These are phyloP conservation scores for Galerina marginata DNA, from an alignment of 768 basidiomycete species.

Conservation along the genomic window DNA sequence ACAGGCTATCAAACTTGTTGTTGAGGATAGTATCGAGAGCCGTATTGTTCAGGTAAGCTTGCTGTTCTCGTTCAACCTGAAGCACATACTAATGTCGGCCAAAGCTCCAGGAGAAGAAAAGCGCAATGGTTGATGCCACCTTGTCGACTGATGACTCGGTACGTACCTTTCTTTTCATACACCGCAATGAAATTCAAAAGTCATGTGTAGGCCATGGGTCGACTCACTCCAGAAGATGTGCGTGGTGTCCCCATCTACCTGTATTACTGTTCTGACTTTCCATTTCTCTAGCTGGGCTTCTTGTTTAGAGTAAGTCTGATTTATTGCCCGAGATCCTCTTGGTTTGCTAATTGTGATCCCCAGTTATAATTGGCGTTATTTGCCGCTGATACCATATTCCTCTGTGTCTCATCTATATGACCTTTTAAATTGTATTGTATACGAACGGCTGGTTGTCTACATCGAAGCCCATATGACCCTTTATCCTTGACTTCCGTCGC, in stretches of 20 bases:
- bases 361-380: not conserved
- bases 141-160: conserved; percentile 82
- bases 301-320: conserved; percentile 54
- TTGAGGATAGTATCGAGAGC: conserved; percentile 96
- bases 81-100: not conserved
- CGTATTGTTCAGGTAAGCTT: conserved; percentile 80
- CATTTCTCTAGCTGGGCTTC: conserved; percentile 51
- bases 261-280: conserved; percentile 13
- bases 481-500: too few relatives aligned
- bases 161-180: conserved; percentile 28
- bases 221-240: conserved; percentile 86
- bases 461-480: too few relatives aligned
- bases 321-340: not conserved
- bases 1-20: conserved; percentile 89
- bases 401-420: too few relatives aligned
- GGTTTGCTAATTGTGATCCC: not conserved
- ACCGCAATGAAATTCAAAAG: not conserved
- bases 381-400: too few relatives aligned
- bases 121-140: conserved; percentile 92
- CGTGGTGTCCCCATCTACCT: conserved; percentile 25
- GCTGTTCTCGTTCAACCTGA: not conserved
- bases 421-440: too few relatives aligned
- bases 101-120: conserved; percentile 95
- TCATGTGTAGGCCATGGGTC: conserved; percentile 79
- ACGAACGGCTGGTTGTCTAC: too few relatives aligned